Evolutionary conservation across 345 rosid genomes (phyloP), one percentile per base, ranked within the genome.

Genomic region (Pistacia atlantica): DNA sequence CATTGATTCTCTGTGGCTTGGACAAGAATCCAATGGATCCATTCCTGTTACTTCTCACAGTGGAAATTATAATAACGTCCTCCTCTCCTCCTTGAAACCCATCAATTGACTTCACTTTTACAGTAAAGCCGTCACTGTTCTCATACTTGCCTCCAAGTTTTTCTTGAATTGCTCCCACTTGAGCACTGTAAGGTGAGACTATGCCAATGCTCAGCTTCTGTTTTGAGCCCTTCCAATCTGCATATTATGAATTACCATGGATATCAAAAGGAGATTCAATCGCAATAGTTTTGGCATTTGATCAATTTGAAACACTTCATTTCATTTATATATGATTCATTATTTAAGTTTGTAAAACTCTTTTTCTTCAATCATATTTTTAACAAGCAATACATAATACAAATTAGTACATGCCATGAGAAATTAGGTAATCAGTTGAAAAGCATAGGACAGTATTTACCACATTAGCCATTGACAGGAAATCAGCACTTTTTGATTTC

Each of bases 71-170:
- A 1, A 83, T 78, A 11, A 86, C 54, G 71, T 86, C 89, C 66
- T 81, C 74, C 65, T 86, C 89, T 2, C 80, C 82, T 6, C 89
- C 89, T 38, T 86, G 89, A 67, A 84, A 84, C 4, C 83, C 87
- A 76, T 86, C 87, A 45, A 84, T 76, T 14, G 89, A 58, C 66
- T 68, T 80, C 54, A 82, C 83, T 66, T 79, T 82, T 64, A 84
- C 86, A 12, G 10, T 0, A 51, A 85, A 85, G 61, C 80, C 83
- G 58, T 55, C 65, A 20, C 1, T 0, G 22, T 62, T 22, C 56
- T 67, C 61, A 18, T 72, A 83, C 55, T 74, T 65, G 16, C 37
- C 0, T 35, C 83, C 25, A 12, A 87, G 75, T 59, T 77, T 87
- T 46, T 74, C 64, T 70, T 67, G 71, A 70, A 87, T 82, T 9